A percentile compares a stretch with the other conserved stretches of the same genome.
Evolutionary conservation across 1,284 basidiomycete genomes (phyloP).

Genomic region (Thelephora terrestris): DNA sequence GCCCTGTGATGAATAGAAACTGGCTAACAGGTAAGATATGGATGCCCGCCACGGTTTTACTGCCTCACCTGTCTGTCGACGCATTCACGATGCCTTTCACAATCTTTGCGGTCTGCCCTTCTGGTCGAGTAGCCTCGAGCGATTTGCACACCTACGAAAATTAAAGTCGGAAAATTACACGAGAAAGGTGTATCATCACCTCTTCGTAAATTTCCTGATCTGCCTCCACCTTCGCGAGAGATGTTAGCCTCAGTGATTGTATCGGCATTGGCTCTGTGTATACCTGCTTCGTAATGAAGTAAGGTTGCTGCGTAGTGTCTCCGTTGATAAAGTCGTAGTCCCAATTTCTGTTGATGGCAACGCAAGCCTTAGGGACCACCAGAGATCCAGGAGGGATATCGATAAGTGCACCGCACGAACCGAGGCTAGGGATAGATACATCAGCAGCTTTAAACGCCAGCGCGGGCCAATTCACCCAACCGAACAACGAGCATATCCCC

Average conservation of each 20-base stretch:
- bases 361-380: conserved; percentile 57
- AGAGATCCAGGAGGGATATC: conserved; percentile 65
- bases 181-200: conserved; percentile 12
- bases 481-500: conserved; percentile 74
- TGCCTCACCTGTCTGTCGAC: conserved; percentile 59
- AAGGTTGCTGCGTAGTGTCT: conserved; percentile 39
- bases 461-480: conserved; percentile 27
- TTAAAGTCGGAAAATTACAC: neutral
- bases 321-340: conserved; percentile 60
- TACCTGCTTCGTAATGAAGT: conserved; percentile 64
- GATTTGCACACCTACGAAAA: conserved; percentile 35
- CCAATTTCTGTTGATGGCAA: conserved; percentile 65
- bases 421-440: conserved; percentile 38
- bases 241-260: conserved; percentile 3
- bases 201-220: conserved; percentile 15
- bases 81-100: conserved; percentile 50
- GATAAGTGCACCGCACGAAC: conserved; percentile 70
- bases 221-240: conserved; percentile 22
- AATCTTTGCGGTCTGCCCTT: conserved; percentile 27
- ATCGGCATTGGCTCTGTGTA: conserved; percentile 6
- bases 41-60: conserved; percentile 4
- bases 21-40: conserved; percentile 18
- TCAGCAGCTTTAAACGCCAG: neutral
- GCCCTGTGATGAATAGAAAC: conserved; percentile 82
- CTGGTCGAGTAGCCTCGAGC: conserved; percentile 35